phyloP scores from a whole-genome alignment of 176 grass and related monocot genomes.

The Musa troglodytarum region DNA sequence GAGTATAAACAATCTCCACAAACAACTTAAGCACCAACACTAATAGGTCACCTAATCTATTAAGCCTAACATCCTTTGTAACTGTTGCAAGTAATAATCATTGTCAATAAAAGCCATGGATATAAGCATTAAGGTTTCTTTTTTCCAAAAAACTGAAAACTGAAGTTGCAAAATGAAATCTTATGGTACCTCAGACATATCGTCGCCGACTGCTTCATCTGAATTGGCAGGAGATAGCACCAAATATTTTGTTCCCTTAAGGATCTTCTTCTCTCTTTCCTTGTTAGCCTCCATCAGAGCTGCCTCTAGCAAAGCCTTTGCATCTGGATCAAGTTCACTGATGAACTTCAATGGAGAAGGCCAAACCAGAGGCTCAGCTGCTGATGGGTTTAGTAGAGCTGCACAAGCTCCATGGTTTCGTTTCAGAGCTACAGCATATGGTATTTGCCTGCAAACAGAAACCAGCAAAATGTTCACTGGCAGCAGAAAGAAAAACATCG shows the following conservation, averaged over 20 bases:
- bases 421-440: constrained; percentile 15
- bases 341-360: constrained; percentile 22
- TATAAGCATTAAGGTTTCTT: neutral
- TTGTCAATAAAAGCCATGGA: too few species aligned
- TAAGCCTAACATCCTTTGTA: too few species aligned
- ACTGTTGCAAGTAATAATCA: too few species aligned
- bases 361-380: constrained; percentile 23
- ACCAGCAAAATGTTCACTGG: neutral
- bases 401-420: constrained; percentile 10
- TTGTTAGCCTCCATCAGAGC: constrained; percentile 21
- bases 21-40: neutral
- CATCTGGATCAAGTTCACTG: constrained; percentile 13
- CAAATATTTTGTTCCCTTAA: constrained; percentile 10
- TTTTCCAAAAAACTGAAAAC: neutral
- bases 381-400: constrained; percentile 13
- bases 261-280: constrained; percentile 9
- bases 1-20: neutral
- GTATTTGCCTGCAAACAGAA: constrained; percentile 7
- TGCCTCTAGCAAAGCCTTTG: constrained; percentile 19
- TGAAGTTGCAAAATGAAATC: neutral
- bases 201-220: constrained; percentile 1
- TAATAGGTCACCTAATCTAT: too few species aligned
- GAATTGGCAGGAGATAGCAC: constrained; percentile 6
- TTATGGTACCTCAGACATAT: constrained; percentile 7
- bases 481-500: neutral